phyloP scores from a whole-genome alignment of 345 rosid species.

The Cardiospermum halicacabum region DNA sequence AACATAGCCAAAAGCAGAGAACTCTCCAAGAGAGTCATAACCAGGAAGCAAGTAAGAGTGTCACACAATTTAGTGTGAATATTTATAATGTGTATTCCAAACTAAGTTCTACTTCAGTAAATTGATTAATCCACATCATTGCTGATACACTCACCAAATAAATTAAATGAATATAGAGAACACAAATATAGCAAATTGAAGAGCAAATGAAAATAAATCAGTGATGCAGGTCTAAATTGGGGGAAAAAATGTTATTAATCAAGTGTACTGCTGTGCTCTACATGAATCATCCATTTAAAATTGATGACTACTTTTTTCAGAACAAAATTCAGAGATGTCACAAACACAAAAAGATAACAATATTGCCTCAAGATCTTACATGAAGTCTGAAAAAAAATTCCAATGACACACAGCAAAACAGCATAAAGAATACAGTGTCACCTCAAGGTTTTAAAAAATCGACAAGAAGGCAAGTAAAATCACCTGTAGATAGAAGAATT shows the following conservation, averaged over 20 bases:
- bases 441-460: neutral
- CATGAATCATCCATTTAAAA: neutral
- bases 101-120: neutral
- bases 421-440: constrained; percentile 1
- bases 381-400: neutral
- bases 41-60: neutral
- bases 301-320: neutral
- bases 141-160: neutral
- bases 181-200: neutral
- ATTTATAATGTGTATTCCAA: neutral
- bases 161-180: neutral
- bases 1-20: neutral
- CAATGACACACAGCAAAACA: neutral
- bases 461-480: constrained; percentile 10
- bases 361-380: too few species aligned
- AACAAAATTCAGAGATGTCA: neutral
- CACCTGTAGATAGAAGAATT: constrained; percentile 95
- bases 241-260: too few species aligned
- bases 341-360: neutral
- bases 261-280: neutral
- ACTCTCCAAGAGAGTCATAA: neutral
- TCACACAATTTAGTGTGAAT: neutral
- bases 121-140: neutral
- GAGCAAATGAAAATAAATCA: neutral
- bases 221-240: neutral